Base-by-base conservation (phyloP, 306 rosid genomes). In the Geum urbanum region DNA sequence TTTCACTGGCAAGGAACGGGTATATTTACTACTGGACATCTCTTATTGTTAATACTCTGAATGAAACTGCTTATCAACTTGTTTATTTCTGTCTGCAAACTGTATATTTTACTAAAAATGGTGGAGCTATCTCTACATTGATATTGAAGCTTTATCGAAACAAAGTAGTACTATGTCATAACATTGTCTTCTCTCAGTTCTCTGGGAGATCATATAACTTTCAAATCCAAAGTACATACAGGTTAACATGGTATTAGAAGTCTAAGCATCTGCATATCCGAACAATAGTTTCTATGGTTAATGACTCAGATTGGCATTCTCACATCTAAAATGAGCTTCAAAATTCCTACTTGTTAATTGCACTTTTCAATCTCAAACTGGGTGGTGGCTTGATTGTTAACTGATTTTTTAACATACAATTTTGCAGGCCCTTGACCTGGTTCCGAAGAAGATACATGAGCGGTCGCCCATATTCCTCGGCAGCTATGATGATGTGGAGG, bases 381-480 rank as follows among this genome's bases (percentile, higher is more conserved):
- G 41, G 60, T 40, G 40, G 11, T 12, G 41, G 27, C 11, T 54
- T 52, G 20, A 22, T 14, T 18, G 9, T 18, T 4, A 71, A 27
- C 59, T 69, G 19, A 54, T 54, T 16, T 54, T 16, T 16, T 20
- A 6, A 59, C 57, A 15, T 20, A 9, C 3, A 52, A 35, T 27
- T 24, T 72, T 69, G 37, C 91, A 92, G 98, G 92, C 96, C 62
- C 88, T 92, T 61, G 96, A 92, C 76, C 81, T 89, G 78, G 77
- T 89, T 82, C 96, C 98, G 8, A 77, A 50, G 75, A 85, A 79
- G 58, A 78, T 92, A 73, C 96, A 89, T 59, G 92, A 92, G 76
- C 74, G 96, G 65, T 92, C 96, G 67, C 96, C 98, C 2, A 79
- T 87, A 70, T 86, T 92, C 79, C 96, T 92, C 16, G 98, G 98